Base-by-base conservation (phyloP, 148 eudicot species). In the Rhododendron simsii region DNA sequence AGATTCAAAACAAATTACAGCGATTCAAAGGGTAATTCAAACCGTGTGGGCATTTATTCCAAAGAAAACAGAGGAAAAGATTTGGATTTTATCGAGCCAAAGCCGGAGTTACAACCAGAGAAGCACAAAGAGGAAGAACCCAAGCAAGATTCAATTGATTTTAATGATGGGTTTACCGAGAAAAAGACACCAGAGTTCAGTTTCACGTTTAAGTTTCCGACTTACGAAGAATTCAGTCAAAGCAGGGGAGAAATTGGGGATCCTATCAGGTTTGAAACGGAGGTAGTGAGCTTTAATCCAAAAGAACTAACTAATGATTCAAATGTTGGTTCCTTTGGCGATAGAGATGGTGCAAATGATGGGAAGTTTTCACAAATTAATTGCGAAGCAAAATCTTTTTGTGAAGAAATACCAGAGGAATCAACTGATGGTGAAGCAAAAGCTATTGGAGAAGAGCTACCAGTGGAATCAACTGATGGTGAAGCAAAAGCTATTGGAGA, bases 151-250 rank as follows among this genome's bases (percentile, higher is more conserved):
- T 75, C 74, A 28, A 7, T 81, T 10, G 78, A 67, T 53, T 63
- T 37, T n/a, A 26, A 45, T 16, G 86, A 91, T 81, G 86, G 63
- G 87, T 35, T 75, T 81, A 81, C 37, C 20, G 84, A 61, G 2
- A 85, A 87, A 65, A 87, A 90, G 55, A 75, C 88, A 82, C 78
- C 87, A 3, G 93, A 89, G 84, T 85, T 92, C 37, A 83, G 71
- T 78, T 89, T 96, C 45, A 88, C 80, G 37, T 96, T 96, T 84
- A 94, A 91, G 86, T 95, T 96, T 81, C 99, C 91, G 21, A 89
- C 91, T 78, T 95, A 78, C 80, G 95, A 95, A 86, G 98, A 95
- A 88, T 92, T 96, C 78, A 83, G 85, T 51, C 65, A 28, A 81
- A 89, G 30, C 77, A 80, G 50, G 84, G 50, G 59, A 37, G 88